A percentile compares a stretch with the other conserved stretches of the same genome.
These are phyloP conservation scores for Botrytis squamosa DNA, from an alignment of 2,329 filamentous ascomycete species.

Conservation along the genomic window DNA sequence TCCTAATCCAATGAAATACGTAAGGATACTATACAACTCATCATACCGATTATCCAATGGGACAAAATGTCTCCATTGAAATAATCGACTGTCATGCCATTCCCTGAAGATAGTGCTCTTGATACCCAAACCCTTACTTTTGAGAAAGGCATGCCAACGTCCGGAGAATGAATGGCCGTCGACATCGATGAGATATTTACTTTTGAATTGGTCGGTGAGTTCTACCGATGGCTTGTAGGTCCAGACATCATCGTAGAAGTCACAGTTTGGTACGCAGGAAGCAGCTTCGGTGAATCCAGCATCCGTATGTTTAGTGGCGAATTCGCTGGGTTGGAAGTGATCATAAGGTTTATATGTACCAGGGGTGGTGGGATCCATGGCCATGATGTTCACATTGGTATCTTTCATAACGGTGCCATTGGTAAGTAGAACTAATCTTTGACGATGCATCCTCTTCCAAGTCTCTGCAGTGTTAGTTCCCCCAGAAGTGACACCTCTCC, in stretches of 20 bases:
- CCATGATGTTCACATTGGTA: conserved; percentile 41
- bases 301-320: conserved; percentile 38
- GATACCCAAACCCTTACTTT: conserved; percentile 67
- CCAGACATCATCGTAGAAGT: conserved; percentile 49
- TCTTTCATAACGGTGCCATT: conserved; percentile 50
- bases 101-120: conserved; percentile 77
- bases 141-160: conserved; percentile 67
- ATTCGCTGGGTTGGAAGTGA: conserved; percentile 45
- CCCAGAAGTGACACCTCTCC: conserved; percentile 65
- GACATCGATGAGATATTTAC: conserved; percentile 73
- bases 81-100: conserved; percentile 74
- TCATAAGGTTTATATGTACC: conserved; percentile 43
- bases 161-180: conserved; percentile 73
- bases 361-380: conserved; percentile 38
- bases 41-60: conserved; percentile 73
- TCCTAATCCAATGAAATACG: conserved; percentile 68
- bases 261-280: conserved; percentile 47
- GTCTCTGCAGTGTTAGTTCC: conserved; percentile 51
- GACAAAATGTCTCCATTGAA: conserved; percentile 79
- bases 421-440: conserved; percentile 56
- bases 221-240: conserved; percentile 53
- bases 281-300: conserved; percentile 41
- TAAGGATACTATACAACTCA: conserved; percentile 71
- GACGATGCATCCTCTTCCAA: conserved; percentile 56
- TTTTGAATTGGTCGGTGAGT: conserved; percentile 55